Evolutionary conservation across 2,329 filamentous ascomycete genomes (phyloP).

Genomic region (Scopulariopsis brevicaulis): DNA sequence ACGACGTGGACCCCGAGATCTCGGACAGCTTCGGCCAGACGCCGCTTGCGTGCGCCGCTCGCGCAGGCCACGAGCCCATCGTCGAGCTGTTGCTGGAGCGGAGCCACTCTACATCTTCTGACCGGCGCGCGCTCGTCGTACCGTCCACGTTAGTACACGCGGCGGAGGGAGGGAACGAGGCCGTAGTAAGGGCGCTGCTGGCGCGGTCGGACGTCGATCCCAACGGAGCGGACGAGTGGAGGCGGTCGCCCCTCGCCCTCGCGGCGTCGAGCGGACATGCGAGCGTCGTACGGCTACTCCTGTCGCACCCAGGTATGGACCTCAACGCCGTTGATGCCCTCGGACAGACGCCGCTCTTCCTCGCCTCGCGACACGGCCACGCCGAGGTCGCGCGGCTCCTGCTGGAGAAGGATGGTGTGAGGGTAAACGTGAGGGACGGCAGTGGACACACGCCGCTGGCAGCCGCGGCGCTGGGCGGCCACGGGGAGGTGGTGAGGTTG

Average conservation of each 20-base stretch:
- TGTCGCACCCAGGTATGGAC: not conserved
- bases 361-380: constrained; percentile 2
- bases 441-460: constrained; percentile 5
- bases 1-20: constrained; percentile 4
- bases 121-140: not conserved
- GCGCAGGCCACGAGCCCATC: constrained; percentile 3
- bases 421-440: not conserved
- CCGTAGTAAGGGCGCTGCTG: not conserved
- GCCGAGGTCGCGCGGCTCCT: not conserved
- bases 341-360: constrained; percentile 6
- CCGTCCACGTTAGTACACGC: not conserved
- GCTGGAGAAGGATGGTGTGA: constrained; percentile 1
- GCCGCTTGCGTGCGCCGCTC: constrained; percentile 6
- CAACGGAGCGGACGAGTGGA: not conserved
- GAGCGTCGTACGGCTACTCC: constrained; percentile 9
- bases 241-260: constrained; percentile 7
- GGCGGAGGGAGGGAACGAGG: constrained; percentile 1
- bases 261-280: constrained; percentile 12
- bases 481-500: constrained; percentile 2
- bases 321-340: constrained; percentile 2
- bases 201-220: not conserved
- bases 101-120: not conserved
- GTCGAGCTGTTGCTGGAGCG: constrained; percentile 7
- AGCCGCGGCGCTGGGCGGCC: constrained; percentile 3
- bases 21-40: constrained; percentile 6